Conservation (phyloP, 352 stramenopile species). For the Globisporangium recalcitrans region DNA sequence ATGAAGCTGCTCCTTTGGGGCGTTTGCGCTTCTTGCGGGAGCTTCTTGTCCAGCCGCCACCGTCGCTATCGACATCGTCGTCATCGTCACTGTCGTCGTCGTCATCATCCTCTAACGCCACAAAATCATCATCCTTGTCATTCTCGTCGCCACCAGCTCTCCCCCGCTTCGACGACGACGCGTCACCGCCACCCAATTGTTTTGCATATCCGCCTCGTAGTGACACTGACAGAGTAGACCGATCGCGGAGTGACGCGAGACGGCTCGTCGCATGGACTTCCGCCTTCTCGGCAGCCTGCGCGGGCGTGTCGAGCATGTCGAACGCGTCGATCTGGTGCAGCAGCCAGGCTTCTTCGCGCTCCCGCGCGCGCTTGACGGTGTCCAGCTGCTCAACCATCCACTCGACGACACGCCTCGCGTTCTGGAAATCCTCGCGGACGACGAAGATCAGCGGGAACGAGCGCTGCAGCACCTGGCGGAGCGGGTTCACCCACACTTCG, state of each 20-base stretch:
- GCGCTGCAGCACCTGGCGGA: slow-evolving; percentile 59
- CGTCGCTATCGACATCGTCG: not conserved
- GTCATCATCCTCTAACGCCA: slow-evolving; percentile 11
- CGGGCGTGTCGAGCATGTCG: slow-evolving; percentile 19
- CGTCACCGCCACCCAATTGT: not conserved
- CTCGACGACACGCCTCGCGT: slow-evolving; percentile 56
- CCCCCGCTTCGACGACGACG: not conserved
- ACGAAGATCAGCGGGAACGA: slow-evolving; percentile 66
- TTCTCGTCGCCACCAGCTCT: not conserved
- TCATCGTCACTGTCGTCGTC: slow-evolving; percentile 2
- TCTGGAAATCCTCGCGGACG: slow-evolving; percentile 45
- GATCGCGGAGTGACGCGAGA: not conserved
- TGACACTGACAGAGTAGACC: not conserved
- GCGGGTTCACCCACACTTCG: slow-evolving; percentile 67
- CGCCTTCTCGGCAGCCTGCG: not conserved
- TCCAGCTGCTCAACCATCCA: slow-evolving; percentile 58
- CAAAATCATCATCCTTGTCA: slow-evolving; percentile 12
- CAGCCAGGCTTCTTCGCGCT: slow-evolving; percentile 55
- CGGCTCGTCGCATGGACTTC: not conserved
- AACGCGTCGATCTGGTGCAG: slow-evolving; percentile 43
- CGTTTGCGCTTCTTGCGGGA: slow-evolving; percentile 4
- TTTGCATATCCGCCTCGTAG: not conserved
- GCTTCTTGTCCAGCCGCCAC: not conserved
- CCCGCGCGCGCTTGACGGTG: slow-evolving; percentile 25
- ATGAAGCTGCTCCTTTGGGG: no score